These are phyloP conservation scores for Auricularia sp. DNA, from an alignment of 768 basidiomycete species.

Conservation along the genomic window DNA sequence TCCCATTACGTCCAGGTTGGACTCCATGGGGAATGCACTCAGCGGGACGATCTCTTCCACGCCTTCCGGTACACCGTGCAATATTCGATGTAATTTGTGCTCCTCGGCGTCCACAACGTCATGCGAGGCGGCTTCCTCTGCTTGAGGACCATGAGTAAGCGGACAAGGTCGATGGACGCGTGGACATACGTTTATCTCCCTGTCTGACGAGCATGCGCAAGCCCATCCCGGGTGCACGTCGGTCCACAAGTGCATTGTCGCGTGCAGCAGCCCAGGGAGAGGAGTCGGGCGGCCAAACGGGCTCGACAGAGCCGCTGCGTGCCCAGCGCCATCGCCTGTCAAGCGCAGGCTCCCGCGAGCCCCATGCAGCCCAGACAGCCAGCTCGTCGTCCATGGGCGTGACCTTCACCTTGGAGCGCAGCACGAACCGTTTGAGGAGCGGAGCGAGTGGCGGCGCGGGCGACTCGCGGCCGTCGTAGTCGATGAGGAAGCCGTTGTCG, in stretches of 20 bases:
- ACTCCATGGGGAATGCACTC: slow-evolving; percentile 86
- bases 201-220: slow-evolving; percentile 57
- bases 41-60: slow-evolving; percentile 61
- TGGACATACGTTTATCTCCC: slow-evolving; percentile 61
- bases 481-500: slow-evolving; percentile 52
- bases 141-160: slow-evolving; percentile 29
- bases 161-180: slow-evolving; percentile 5
- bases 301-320: slow-evolving; percentile 68
- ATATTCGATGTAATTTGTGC: slow-evolving; percentile 70
- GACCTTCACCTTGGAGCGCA: slow-evolving; percentile 83
- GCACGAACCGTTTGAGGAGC: slow-evolving; percentile 73
- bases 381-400: slow-evolving; percentile 68
- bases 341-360: slow-evolving; percentile 33
- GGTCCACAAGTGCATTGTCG: slow-evolving; percentile 46
- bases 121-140: slow-evolving; percentile 40
- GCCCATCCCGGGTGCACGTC: slow-evolving; percentile 73
- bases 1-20: slow-evolving; percentile 90
- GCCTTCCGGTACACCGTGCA: slow-evolving; percentile 85
- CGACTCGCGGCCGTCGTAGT: slow-evolving; percentile 56
- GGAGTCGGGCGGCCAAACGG: slow-evolving; percentile 46
- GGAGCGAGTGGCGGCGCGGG: slow-evolving; percentile 49
- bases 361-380: slow-evolving; percentile 80
- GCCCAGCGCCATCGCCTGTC: slow-evolving; percentile 42
- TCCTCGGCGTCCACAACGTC: slow-evolving; percentile 42
- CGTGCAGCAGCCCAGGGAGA: slow-evolving; percentile 52